Percentiles rank a stretch among this genome's conserved stretches.
Conservation (phyloP, 192 early-diverging fungal genomes). For the Kickxella alabastrina region DNA sequence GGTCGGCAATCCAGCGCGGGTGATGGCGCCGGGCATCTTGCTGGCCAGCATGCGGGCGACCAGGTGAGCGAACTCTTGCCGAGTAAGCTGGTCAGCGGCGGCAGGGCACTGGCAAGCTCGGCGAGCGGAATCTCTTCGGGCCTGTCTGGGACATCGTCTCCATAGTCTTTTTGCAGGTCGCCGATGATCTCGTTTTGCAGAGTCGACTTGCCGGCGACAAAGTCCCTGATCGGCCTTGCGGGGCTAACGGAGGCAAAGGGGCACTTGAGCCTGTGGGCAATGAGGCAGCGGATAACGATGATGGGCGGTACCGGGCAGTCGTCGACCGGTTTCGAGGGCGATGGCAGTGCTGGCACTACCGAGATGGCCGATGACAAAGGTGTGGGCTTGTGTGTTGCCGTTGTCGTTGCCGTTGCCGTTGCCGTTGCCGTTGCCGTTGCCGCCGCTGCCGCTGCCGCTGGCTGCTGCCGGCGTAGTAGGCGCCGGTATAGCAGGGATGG, state of each 20-base stretch:
- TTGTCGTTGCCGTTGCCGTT: background rate
- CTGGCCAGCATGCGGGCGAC: conserved; percentile 74
- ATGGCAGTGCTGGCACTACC: background rate
- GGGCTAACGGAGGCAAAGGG: conserved; percentile 64
- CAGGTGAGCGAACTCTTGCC: conserved; percentile 78
- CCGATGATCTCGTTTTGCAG: conserved; percentile 96
- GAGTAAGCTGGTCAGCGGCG: conserved; percentile 58
- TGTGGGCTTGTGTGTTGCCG: background rate
- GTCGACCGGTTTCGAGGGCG: conserved; percentile 14
- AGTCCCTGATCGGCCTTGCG: conserved; percentile 68
- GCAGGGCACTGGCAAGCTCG: conserved; percentile 71
- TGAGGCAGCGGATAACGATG: conserved; percentile 72
- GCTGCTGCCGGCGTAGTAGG: too few species aligned
- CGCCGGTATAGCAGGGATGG: too few species aligned
- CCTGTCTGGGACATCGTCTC: conserved; percentile 78
- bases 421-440: conserved; percentile 20
- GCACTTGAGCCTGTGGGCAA: conserved; percentile 92
- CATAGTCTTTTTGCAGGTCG: conserved; percentile 91
- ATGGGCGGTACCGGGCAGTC: conserved; percentile 75
- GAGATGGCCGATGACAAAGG: too few species aligned
- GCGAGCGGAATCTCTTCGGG: conserved; percentile 83
- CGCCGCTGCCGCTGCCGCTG: background rate
- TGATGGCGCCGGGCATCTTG: conserved; percentile 94
- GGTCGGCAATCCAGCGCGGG: conserved; percentile 72
- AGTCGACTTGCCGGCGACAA: conserved; percentile 94